Conservation (phyloP, 371 early-diverging fungal species). For the Sporodiniella umbellata region DNA sequence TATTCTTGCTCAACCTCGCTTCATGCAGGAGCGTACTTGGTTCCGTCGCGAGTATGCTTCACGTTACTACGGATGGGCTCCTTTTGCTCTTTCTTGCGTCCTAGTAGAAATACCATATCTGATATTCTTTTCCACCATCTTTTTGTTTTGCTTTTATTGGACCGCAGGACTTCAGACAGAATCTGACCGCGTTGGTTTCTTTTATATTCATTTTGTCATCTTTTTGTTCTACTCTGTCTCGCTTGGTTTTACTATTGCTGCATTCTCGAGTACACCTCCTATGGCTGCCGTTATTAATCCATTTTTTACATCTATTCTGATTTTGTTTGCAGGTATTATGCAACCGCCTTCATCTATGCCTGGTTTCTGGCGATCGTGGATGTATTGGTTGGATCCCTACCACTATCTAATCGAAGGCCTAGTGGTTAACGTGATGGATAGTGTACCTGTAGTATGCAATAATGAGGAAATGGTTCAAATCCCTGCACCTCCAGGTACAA, state of each 20-base stretch:
- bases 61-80: constrained; percentile 70
- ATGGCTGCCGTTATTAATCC: constrained; percentile 75
- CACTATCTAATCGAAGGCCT: constrained; percentile 77
- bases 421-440: constrained; percentile 66
- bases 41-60: constrained; percentile 71
- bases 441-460: constrained; percentile 51
- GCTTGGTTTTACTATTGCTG: constrained; percentile 58
- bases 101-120: constrained; percentile 65
- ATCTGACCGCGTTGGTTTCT: constrained; percentile 56
- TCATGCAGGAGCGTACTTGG: constrained; percentile 67
- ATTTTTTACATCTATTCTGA: constrained; percentile 67
- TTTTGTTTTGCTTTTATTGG: constrained; percentile 71
- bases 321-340: constrained; percentile 73
- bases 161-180: constrained; percentile 57
- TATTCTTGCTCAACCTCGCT: constrained; percentile 72
- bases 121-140: constrained; percentile 47
- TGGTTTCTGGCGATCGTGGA: constrained; percentile 72
- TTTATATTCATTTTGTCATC: constrained; percentile 58
- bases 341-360: constrained; percentile 67
- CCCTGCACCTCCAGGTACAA: constrained; percentile 55
- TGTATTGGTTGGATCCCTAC: constrained; percentile 79
- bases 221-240: constrained; percentile 67
- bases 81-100: constrained; percentile 56
- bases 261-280: constrained; percentile 52
- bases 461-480: constrained; percentile 46